These are phyloP conservation scores for Stromatinia cepivora DNA, from an alignment of 2,329 filamentous ascomycete species.

Conservation along the genomic window DNA sequence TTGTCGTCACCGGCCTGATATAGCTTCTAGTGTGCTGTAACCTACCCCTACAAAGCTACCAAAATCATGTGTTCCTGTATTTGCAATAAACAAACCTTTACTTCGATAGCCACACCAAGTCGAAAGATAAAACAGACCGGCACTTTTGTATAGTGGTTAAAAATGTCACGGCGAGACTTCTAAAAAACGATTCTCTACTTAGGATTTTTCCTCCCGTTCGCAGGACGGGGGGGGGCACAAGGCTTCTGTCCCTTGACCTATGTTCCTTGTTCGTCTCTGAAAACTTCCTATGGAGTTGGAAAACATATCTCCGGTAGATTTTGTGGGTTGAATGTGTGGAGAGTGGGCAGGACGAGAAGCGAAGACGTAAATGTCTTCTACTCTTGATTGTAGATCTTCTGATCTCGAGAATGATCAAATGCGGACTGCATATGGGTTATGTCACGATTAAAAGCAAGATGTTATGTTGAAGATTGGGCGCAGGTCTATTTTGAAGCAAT, in stretches of 20 bases:
- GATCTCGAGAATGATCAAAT: fast-evolving
- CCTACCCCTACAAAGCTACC: too few relatives aligned
- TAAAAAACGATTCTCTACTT: not conserved
- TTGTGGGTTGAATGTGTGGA: too few relatives aligned
- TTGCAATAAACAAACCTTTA: not conserved
- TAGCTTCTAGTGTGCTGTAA: too few relatives aligned
- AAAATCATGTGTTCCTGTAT: too few relatives aligned
- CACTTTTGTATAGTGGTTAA: not conserved
- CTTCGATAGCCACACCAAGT: not conserved
- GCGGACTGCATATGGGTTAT: not conserved
- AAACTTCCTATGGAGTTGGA: too few relatives aligned
- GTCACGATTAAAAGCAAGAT: not conserved
- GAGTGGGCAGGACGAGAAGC: not conserved
- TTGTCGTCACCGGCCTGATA: too few relatives aligned
- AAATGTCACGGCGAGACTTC: not conserved
- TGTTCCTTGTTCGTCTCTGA: not conserved
- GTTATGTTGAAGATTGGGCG: not conserved
- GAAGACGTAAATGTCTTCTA: too few relatives aligned
- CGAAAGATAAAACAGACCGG: not conserved
- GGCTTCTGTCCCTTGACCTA: not conserved
- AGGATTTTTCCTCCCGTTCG: fast-evolving
- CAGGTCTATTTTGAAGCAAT: not conserved
- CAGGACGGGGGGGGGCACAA: not conserved
- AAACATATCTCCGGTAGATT: too few relatives aligned
- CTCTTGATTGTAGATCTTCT: not conserved